Evolutionary conservation across 495 filamentous ascomycete species (phyloP).

Genomic region (Paragyromitra xinjiangensis): DNA sequence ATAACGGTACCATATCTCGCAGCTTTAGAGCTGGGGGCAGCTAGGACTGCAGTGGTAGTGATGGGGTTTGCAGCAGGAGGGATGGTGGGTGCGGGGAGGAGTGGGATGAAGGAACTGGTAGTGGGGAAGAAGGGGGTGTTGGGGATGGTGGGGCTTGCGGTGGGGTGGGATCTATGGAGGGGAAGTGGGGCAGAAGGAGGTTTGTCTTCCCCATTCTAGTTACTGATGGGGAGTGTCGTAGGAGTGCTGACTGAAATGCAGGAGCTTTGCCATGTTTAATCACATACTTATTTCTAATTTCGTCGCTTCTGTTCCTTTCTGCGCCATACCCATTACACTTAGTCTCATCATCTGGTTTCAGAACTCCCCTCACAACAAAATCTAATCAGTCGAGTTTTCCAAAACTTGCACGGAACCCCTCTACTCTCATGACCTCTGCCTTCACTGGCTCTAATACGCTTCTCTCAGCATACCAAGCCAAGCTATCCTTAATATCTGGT

Average conservation of each 20-base stretch:
- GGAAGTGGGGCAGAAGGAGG: slow-evolving; percentile 26
- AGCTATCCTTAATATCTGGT: slow-evolving; percentile 39
- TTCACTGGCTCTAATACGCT: slow-evolving; percentile 21
- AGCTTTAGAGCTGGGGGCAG: slow-evolving; percentile 52
- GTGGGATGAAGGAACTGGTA: slow-evolving; percentile 33
- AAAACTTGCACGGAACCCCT: slow-evolving; percentile 46
- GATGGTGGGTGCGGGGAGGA: slow-evolving; percentile 40
- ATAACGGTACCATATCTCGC: slow-evolving; percentile 52
- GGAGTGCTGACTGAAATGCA: slow-evolving; percentile 21
- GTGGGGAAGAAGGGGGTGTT: slow-evolving; percentile 38
- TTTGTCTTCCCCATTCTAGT: slow-evolving; percentile 3
- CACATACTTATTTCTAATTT: slow-evolving; percentile 36
- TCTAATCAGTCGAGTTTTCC: slow-evolving; percentile 41
- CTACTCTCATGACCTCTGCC: slow-evolving; percentile 46
- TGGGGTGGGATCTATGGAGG: slow-evolving; percentile 50
- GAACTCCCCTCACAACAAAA: slow-evolving; percentile 44
- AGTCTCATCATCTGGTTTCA: slow-evolving; percentile 17
- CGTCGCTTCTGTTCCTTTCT: slow-evolving; percentile 38
- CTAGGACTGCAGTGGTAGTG: slow-evolving; percentile 46
- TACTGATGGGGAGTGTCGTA: neutral
- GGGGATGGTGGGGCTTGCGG: slow-evolving; percentile 31
- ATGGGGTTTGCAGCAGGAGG: slow-evolving; percentile 43
- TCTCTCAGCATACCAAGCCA: slow-evolving; percentile 37
- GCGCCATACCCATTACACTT: slow-evolving; percentile 40
- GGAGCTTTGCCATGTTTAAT: slow-evolving; percentile 37